phyloP scores from a whole-genome alignment of 495 filamentous ascomycete species.

The Halenospora varia region DNA sequence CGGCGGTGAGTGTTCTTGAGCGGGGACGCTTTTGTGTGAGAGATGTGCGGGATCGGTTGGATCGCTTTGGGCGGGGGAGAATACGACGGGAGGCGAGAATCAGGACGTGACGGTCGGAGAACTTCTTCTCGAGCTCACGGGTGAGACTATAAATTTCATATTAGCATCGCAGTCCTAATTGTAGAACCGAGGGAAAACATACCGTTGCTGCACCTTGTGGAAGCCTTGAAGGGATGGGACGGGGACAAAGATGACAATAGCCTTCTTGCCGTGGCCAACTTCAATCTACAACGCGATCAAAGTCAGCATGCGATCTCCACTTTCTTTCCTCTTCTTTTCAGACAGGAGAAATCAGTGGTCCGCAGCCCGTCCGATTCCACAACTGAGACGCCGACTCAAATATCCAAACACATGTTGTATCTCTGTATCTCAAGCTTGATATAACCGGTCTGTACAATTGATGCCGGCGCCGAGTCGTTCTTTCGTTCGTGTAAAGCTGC shows the following conservation, averaged over 20 bases:
- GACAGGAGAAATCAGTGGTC: constrained; percentile 45
- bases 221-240: constrained; percentile 92
- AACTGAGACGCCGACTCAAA: constrained; percentile 23
- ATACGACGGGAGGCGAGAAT: constrained; percentile 98
- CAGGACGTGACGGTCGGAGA: constrained; percentile 99
- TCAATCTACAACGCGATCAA: constrained; percentile 79
- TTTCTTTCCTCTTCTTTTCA: constrained; percentile 4
- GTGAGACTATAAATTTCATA: constrained; percentile 63
- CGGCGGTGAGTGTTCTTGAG: constrained; percentile 92
- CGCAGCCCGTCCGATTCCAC: constrained; percentile 67
- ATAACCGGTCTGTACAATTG: constrained; percentile 14
- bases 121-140: constrained; percentile 99
- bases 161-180: neutral
- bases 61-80: constrained; percentile 94
- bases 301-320: constrained; percentile 66
- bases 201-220: constrained; percentile 99
- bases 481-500: constrained; percentile 12
- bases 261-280: constrained; percentile 99
- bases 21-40: constrained; percentile 98
- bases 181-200: constrained; percentile 36
- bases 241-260: constrained; percentile 99
- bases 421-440: constrained; percentile 22
- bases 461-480: constrained; percentile 15
- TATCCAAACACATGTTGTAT: constrained; percentile 19
- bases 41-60: constrained; percentile 85